These are phyloP conservation scores for Lipomyces yamanashiensis DNA, from an alignment of 805 yeast genomes.

Conservation along the genomic window DNA sequence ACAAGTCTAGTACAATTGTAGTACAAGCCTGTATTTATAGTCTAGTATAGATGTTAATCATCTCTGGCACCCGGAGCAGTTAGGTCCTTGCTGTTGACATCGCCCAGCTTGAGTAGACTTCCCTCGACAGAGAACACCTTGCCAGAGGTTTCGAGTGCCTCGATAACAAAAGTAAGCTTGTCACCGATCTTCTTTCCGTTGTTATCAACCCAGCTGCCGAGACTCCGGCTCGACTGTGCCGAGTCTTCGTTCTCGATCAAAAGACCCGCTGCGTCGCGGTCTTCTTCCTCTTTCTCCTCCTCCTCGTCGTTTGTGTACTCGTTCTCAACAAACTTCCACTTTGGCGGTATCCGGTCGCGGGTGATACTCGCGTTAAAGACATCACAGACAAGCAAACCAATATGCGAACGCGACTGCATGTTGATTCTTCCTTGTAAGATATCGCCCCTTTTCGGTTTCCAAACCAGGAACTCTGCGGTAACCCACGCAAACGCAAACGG, in stretches of 20 bases:
- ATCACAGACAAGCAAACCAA: constrained; percentile 88
- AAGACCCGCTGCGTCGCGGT: constrained; percentile 25
- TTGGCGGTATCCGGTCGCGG: constrained; percentile 79
- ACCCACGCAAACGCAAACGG: constrained; percentile 93
- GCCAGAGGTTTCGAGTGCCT: constrained; percentile 68
- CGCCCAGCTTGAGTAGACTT: constrained; percentile 67
- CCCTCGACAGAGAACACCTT: constrained; percentile 87
- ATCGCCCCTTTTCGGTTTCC: constrained; percentile 93
- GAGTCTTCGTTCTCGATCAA: constrained; percentile 24
- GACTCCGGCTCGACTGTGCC: constrained; percentile 48
- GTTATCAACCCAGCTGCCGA: constrained; percentile 89
- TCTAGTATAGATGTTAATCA: constrained; percentile 39
- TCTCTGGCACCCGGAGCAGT: constrained; percentile 65
- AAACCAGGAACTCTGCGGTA: constrained; percentile 75
- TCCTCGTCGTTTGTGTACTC: constrained; percentile 57
- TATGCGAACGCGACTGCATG: constrained; percentile 93
- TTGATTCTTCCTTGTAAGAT: constrained; percentile 82
- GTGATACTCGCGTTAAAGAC: constrained; percentile 93
- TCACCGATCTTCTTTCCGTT: constrained; percentile 79
- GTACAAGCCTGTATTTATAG: no score
- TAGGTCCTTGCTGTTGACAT: constrained; percentile 62
- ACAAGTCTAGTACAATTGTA: neutral
- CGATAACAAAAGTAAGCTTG: constrained; percentile 74
- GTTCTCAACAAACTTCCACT: constrained; percentile 83
- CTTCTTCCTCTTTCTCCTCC: constrained; percentile 18